phyloP scores from a whole-genome alignment of 352 stramenopile genomes.

The Globisporangium orthogonon region DNA sequence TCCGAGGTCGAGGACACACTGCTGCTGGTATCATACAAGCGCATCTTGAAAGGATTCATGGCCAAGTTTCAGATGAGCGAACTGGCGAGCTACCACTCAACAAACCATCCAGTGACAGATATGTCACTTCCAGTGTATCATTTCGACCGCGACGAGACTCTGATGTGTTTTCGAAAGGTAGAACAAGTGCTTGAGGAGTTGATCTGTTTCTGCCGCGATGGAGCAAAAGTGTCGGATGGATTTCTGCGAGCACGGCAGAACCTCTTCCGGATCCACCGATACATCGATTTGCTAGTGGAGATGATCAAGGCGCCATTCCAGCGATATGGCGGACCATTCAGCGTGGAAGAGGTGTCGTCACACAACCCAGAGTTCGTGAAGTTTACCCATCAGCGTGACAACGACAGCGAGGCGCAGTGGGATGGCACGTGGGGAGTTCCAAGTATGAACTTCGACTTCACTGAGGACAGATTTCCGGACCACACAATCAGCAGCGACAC shows the following conservation, averaged over 20 bases:
- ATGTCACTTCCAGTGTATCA: not conserved
- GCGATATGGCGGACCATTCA: slow-evolving; percentile 51
- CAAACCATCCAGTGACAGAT: not conserved
- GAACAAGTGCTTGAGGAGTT: slow-evolving; percentile 41
- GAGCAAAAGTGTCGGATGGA: slow-evolving; percentile 16
- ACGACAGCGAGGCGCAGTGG: slow-evolving; percentile 8
- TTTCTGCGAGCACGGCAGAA: slow-evolving; percentile 34
- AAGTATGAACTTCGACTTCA: not conserved
- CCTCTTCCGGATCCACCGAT: slow-evolving; percentile 51
- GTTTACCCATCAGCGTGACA: slow-evolving; percentile 9
- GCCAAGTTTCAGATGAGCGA: slow-evolving; percentile 20
- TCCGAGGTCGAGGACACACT: slow-evolving; percentile 52
- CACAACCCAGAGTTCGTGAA: slow-evolving; percentile 42
- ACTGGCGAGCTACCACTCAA: not conserved
- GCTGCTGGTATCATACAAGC: slow-evolving; percentile 56
- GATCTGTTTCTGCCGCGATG: slow-evolving; percentile 34
- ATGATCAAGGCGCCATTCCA: slow-evolving; percentile 65
- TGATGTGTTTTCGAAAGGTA: slow-evolving; percentile 27
- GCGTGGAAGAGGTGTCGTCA: slow-evolving; percentile 44
- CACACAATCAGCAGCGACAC: not conserved
- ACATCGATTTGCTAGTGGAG: slow-evolving; percentile 53
- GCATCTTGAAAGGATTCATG: slow-evolving; percentile 30
- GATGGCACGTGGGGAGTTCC: slow-evolving; percentile 5
- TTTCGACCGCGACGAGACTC: slow-evolving; percentile 29
- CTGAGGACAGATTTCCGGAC: not conserved